Conservation (phyloP, 1,139 yeast genomes). For the Tardiomyces depauwii region DNA sequence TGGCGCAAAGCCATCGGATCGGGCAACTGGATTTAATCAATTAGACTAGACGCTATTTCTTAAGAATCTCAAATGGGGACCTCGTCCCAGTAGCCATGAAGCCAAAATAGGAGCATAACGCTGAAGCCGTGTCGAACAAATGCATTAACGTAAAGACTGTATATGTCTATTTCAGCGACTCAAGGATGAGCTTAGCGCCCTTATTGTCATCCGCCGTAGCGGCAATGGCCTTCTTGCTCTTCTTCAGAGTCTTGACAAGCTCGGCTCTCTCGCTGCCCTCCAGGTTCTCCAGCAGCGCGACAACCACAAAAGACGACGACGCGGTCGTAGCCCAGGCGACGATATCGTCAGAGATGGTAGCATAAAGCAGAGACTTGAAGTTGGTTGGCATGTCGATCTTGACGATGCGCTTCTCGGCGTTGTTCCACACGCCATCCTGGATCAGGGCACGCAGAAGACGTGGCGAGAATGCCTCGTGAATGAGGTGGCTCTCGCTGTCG, state of each 20-base stretch:
- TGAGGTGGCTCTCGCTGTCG: constrained; percentile 4
- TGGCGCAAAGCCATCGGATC: no score
- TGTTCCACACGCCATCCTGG: constrained; percentile 65
- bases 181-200: constrained; percentile 64
- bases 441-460: constrained; percentile 70
- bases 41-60: no score
- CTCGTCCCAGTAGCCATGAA: no score
- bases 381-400: constrained; percentile 51
- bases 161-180: constrained; percentile 11
- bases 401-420: constrained; percentile 41
- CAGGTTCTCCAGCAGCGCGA: constrained; percentile 31
- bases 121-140: not conserved
- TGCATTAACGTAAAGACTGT: constrained; percentile 1
- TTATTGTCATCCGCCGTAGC: constrained; percentile 53
- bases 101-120: no score
- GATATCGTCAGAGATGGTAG: constrained; percentile 37
- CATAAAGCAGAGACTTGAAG: constrained; percentile 39
- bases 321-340: constrained; percentile 58
- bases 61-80: no score
- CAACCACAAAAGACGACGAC: constrained; percentile 67
- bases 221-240: constrained; percentile 27
- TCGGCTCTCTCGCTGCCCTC: constrained; percentile 26
- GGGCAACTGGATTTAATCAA: no score
- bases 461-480: constrained; percentile 24
- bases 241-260: constrained; percentile 44